Evolutionary conservation across 805 yeast species (phyloP).

Genomic region (Clavispora fructus): DNA sequence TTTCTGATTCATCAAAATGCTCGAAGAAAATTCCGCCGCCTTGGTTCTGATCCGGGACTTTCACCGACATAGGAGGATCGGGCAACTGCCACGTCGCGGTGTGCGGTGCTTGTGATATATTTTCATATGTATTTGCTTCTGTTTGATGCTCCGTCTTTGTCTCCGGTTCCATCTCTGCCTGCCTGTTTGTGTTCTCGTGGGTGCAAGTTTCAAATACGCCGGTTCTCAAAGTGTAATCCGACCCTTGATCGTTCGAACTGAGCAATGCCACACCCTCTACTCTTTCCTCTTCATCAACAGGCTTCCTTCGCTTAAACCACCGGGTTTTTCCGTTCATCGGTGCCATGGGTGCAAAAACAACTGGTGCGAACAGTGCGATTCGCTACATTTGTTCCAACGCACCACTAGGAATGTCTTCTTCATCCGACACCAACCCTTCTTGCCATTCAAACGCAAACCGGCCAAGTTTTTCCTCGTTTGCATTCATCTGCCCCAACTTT

Average conservation of each 20-base stretch:
- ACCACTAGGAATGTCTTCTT: background rate
- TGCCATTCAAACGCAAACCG: background rate
- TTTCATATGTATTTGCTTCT: too few relatives aligned
- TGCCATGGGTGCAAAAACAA: background rate
- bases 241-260: background rate
- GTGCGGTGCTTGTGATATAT: too few relatives aligned
- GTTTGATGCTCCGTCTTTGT: too few relatives aligned
- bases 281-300: conserved; percentile 3
- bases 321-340: background rate
- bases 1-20: background rate
- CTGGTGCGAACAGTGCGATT: background rate
- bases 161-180: background rate
- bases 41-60: background rate
- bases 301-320: conserved; percentile 1
- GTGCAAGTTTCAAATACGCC: background rate
- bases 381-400: background rate
- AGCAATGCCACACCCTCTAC: background rate
- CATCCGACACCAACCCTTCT: conserved; percentile 3
- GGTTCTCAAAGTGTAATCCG: background rate
- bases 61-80: background rate
- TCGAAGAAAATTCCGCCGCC: background rate
- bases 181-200: background rate
- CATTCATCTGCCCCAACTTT: conserved; percentile 2
- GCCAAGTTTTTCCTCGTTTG: background rate
- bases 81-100: background rate